Percentiles rank a stretch among this genome's conserved stretches.
These are phyloP conservation scores for Erysimum cheiranthoides DNA, from an alignment of 345 rosid genomes.

Conservation along the genomic window DNA sequence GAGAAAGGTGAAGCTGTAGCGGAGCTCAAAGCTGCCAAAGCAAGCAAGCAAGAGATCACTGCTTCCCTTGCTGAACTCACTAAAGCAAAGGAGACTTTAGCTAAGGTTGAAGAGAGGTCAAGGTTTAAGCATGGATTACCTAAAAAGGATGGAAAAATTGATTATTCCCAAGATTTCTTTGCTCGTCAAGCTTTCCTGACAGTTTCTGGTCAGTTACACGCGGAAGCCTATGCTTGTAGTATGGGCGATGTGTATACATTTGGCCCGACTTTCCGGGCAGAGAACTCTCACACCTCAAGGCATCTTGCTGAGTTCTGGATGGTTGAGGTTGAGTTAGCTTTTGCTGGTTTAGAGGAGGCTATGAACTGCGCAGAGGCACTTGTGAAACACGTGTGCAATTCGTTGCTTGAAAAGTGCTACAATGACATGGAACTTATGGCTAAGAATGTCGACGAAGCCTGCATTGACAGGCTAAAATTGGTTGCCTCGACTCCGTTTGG, in stretches of 20 bases:
- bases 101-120: slow-evolving; percentile 65
- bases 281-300: slow-evolving; percentile 88
- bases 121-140: slow-evolving; percentile 80
- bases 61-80: slow-evolving; percentile 60
- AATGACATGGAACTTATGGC: slow-evolving; percentile 95
- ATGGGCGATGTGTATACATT: slow-evolving; percentile 70
- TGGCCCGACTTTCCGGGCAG: slow-evolving; percentile 95
- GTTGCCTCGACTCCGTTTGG: slow-evolving; percentile 86
- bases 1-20: slow-evolving; percentile 71
- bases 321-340: slow-evolving; percentile 93
- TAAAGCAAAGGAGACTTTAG: slow-evolving; percentile 58
- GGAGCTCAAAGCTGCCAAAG: slow-evolving; percentile 66
- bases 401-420: slow-evolving; percentile 81
- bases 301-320: slow-evolving; percentile 98
- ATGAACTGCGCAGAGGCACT: slow-evolving; percentile 97
- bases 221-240: slow-evolving; percentile 75
- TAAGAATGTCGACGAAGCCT: slow-evolving; percentile 67
- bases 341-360: slow-evolving; percentile 77
- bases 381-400: slow-evolving; percentile 70
- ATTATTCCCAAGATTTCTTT: slow-evolving; percentile 74
- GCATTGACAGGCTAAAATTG: slow-evolving; percentile 74
- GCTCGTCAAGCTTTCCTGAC: slow-evolving; percentile 87
- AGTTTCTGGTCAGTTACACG: slow-evolving; percentile 90
- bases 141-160: slow-evolving; percentile 69
- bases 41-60: slow-evolving; percentile 59